phyloP scores from a whole-genome alignment of 1,284 basidiomycete species.

The Cryptococcus sp. region DNA sequence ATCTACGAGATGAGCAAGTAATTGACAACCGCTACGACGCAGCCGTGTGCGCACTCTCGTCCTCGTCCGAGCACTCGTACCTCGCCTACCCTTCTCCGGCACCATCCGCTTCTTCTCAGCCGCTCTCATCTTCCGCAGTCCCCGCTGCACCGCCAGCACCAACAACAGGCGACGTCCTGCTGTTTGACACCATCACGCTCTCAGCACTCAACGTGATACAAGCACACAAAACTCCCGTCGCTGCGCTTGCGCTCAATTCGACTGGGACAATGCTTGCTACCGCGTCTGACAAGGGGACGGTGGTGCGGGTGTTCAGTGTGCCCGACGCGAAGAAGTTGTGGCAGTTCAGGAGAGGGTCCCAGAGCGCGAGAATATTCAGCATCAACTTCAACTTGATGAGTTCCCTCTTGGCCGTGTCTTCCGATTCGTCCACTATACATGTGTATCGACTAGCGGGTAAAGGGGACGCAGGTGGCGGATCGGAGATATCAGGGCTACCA shows the following conservation, averaged over 20 bases:
- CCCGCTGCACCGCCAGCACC: conserved; percentile 53
- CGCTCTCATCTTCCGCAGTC: conserved; percentile 56
- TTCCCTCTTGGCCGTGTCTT: conserved; percentile 82
- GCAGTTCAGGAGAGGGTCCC: conserved; percentile 88
- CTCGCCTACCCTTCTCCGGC: conserved; percentile 95
- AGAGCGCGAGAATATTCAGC: conserved; percentile 82
- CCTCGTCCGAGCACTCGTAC: conserved; percentile 93
- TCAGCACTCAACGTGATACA: conserved; percentile 94
- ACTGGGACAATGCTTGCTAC: conserved; percentile 90
- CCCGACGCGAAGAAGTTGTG: conserved; percentile 90
- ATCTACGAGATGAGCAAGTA: too few species aligned
- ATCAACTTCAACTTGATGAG: conserved; percentile 89
- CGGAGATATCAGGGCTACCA: not conserved
- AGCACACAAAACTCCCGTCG: conserved; percentile 93
- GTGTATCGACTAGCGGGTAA: conserved; percentile 76
- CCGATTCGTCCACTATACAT: conserved; percentile 94
- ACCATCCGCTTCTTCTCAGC: conserved; percentile 68
- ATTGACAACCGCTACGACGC: not conserved
- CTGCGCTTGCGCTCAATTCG: conserved; percentile 81
- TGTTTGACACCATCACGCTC: conserved; percentile 89
- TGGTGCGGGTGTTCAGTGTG: conserved; percentile 91
- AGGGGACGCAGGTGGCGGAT: not conserved
- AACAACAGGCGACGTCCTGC: conserved; percentile 79
- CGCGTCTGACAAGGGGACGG: conserved; percentile 92
- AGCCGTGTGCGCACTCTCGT: conserved; percentile 94